A percentile compares a stretch with the other conserved stretches of the same genome.
These are phyloP conservation scores for Linnemannia schmuckeri DNA, from an alignment of 192 early-diverging fungal species.

Conservation along the genomic window DNA sequence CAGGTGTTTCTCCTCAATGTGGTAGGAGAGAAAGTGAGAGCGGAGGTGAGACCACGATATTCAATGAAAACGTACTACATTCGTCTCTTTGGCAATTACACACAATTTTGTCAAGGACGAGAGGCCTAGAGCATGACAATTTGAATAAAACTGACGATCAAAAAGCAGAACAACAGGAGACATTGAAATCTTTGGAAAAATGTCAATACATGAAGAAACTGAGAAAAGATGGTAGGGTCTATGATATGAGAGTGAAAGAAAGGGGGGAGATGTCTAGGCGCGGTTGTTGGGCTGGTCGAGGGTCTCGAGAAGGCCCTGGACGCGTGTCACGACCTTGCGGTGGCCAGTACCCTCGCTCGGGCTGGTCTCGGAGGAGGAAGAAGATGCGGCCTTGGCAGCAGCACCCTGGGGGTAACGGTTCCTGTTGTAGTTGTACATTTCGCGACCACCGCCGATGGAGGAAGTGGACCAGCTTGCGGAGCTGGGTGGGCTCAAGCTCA, in stretches of 20 bases:
- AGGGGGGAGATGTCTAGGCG: conserved; percentile 1
- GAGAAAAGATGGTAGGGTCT: background rate
- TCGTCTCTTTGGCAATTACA: background rate
- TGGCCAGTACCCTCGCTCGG: conserved; percentile 3
- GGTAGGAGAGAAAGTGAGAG: conserved; percentile 20
- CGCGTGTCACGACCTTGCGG: conserved; percentile 40
- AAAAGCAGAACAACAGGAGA: background rate
- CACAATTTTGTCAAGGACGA: background rate
- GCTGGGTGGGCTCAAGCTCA: conserved; percentile 28
- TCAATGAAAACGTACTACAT: background rate
- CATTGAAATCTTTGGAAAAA: background rate
- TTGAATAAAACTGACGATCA: conserved; percentile 5
- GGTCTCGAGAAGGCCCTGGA: conserved; percentile 31
- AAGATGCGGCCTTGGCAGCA: background rate
- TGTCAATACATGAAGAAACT: background rate
- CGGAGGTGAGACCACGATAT: background rate
- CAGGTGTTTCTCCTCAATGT: conserved; percentile 61
- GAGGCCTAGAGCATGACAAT: background rate
- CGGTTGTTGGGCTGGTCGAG: conserved; percentile 38
- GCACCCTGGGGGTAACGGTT: conserved; percentile 28
- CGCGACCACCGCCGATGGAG: background rate
- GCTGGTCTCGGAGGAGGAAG: background rate
- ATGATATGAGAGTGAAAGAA: conserved; percentile 10
- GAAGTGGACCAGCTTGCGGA: conserved; percentile 20
- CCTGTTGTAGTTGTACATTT: conserved; percentile 7